These are phyloP conservation scores for Dovyalis caffra DNA, from an alignment of 345 rosid genomes.

Conservation along the genomic window DNA sequence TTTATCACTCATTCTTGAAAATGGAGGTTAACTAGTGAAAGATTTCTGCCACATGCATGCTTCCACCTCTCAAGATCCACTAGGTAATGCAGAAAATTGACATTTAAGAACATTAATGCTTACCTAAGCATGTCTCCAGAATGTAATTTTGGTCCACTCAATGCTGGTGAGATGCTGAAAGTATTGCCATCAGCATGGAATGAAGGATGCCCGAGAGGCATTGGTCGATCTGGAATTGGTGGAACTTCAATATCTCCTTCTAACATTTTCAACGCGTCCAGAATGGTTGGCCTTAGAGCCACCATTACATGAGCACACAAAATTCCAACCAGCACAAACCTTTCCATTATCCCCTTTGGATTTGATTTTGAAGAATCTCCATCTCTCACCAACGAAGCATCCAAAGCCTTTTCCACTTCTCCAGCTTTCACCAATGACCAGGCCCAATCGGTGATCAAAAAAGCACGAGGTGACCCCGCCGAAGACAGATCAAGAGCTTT, in stretches of 20 bases:
- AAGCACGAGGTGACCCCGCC: constrained; percentile 52
- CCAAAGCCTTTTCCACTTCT: constrained; percentile 60
- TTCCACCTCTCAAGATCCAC: neutral
- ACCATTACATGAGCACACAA: constrained; percentile 95
- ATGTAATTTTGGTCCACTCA: constrained; percentile 44
- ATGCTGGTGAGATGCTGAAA: constrained; percentile 55
- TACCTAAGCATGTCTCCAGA: constrained; percentile 54
- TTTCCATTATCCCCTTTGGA: constrained; percentile 77
- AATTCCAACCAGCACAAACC: constrained; percentile 77
- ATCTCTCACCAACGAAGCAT: constrained; percentile 39
- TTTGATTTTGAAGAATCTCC: constrained; percentile 47
- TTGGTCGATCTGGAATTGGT: constrained; percentile 69
- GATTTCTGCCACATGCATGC: neutral
- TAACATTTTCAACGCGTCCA: constrained; percentile 82
- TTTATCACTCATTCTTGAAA: neutral
- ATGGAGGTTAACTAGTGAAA: neutral
- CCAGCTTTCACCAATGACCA: constrained; percentile 84
- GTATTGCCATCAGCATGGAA: constrained; percentile 28
- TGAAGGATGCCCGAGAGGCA: constrained; percentile 57
- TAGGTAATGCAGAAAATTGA: neutral
- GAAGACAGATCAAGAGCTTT: constrained; percentile 77
- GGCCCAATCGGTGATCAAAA: constrained; percentile 87
- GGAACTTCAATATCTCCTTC: constrained; percentile 93
- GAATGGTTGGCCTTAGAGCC: constrained; percentile 77
- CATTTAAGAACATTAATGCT: constrained; percentile 5